Evolutionary conservation across 2,329 filamentous ascomycete genomes (phyloP).

Genomic region (Botrytis medusae): DNA sequence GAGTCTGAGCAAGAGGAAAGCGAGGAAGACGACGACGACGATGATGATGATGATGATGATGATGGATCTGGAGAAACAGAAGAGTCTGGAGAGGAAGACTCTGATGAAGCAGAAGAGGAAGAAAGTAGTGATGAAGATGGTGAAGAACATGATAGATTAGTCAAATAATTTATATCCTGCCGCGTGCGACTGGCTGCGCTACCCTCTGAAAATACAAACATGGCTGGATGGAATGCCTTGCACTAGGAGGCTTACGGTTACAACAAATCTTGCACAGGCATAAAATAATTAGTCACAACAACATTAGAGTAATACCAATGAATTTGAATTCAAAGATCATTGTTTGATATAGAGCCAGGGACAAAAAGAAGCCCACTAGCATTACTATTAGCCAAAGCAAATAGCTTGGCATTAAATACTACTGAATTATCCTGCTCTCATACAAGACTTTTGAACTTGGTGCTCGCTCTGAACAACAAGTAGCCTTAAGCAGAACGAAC

Average conservation of each 20-base stretch:
- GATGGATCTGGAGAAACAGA: slow-evolving; percentile 37
- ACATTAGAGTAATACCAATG: slow-evolving; percentile 15
- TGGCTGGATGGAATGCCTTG: slow-evolving; percentile 5
- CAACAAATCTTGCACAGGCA: slow-evolving; percentile 14
- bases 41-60: slow-evolving; percentile 46
- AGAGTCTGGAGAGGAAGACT: slow-evolving; percentile 23
- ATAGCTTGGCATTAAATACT: slow-evolving; percentile 26
- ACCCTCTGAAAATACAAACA: slow-evolving; percentile 16
- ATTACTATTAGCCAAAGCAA: slow-evolving; percentile 35
- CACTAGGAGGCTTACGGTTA: slow-evolving; percentile 27
- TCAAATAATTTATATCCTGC: slow-evolving; percentile 32
- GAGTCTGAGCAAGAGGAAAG: slow-evolving; percentile 52
- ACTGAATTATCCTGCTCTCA: slow-evolving; percentile 26
- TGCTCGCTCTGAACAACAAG: slow-evolving; percentile 6
- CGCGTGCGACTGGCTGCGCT: slow-evolving; percentile 4
- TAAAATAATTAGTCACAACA: slow-evolving; percentile 31
- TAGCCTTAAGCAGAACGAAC: slow-evolving; percentile 11
- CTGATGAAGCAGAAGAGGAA: slow-evolving; percentile 33
- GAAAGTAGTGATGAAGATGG: slow-evolving; percentile 35
- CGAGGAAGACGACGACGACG: slow-evolving; percentile 51
- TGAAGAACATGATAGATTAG: slow-evolving; percentile 38
- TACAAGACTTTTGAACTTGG: slow-evolving; percentile 6
- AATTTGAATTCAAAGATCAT: slow-evolving; percentile 17
- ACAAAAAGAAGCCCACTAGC: slow-evolving; percentile 28
- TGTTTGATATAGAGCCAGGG: slow-evolving; percentile 21